Percentiles rank a stretch among this genome's conserved stretches.
Evolutionary conservation across 768 basidiomycete species (phyloP).

Genomic region (Termitomyces sp.): DNA sequence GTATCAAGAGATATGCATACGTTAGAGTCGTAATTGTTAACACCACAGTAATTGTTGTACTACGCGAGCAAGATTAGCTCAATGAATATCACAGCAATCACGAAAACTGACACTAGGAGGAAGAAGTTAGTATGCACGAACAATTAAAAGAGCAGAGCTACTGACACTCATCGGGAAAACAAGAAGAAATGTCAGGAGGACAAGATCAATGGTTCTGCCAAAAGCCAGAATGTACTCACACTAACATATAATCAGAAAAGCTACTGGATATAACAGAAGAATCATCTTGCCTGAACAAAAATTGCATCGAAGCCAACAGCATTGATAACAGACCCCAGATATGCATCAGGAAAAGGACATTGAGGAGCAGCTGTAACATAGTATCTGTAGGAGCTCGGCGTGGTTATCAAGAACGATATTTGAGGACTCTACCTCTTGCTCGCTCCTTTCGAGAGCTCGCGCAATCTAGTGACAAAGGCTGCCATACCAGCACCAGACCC

Average conservation of each 20-base stretch:
- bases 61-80: conserved; percentile 7
- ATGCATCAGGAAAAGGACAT: conserved; percentile 66
- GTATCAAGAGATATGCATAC: conserved; percentile 12
- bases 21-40: conserved; percentile 49
- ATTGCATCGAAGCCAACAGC: conserved; percentile 63
- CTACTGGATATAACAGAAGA: neutral
- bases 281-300: conserved; percentile 34
- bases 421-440: conserved; percentile 40
- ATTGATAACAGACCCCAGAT: conserved; percentile 53
- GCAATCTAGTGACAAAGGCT: conserved; percentile 50
- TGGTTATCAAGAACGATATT: neutral
- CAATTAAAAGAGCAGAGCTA: neutral
- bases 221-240: conserved; percentile 7
- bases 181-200: neutral
- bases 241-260: neutral
- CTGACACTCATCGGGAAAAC: conserved; percentile 5
- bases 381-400: conserved; percentile 32
- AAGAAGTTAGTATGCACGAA: neutral
- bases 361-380: conserved; percentile 60
- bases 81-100: neutral
- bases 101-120: conserved; percentile 7
- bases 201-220: neutral
- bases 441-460: conserved; percentile 39
- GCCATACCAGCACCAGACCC: conserved; percentile 43
- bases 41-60: conserved; percentile 25